Base-by-base conservation (phyloP, 192 early-diverging fungal genomes). In the Coemansia sp. region DNA sequence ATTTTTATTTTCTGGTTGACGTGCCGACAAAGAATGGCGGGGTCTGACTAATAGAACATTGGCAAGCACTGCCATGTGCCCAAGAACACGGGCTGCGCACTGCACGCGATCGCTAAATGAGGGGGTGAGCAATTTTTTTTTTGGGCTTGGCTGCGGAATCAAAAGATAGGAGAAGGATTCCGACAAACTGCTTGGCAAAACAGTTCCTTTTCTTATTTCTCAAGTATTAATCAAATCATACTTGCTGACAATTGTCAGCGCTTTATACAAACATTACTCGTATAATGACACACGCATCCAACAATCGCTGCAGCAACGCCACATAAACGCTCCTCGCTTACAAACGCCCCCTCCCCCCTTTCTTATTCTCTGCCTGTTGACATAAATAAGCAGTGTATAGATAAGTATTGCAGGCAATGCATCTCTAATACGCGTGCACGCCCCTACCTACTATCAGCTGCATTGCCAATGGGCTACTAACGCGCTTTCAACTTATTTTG, bases 121-220 rank as follows among this genome's bases (percentile, higher is more conserved):
- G n/a, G n/a, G n/a, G n/a, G n/a, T n/a, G n/a, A n/a, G n/a, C n/a
- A n/a, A n/a, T n/a, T 54, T 25, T 31, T 27, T 54, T 35, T 35
- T 35, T 35, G 32, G 32, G 7, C 51, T 7, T 54, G 51, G 17
- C 51, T 54, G 51, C 51, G 51, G 51, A 54, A 54, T 54, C 49
- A 59, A 38, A 15, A 39, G 32, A 10, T 11, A 9, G n/a, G n/a
- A n/a, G n/a, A n/a, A n/a, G n/a, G n/a, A n/a, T n/a, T n/a, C n/a
- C n/a, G n/a, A n/a, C n/a, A n/a, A n/a, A n/a, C n/a, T n/a, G n/a
- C n/a, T n/a, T n/a, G n/a, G 51, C 1, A 27, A 12, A 29, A 32
- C 12, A n/a, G 15, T 54, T 31, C 15, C 15, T 27, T 31, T 0
- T n/a, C 1, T 3, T 43, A n/a, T 43, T 4, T n/a, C 7, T 24